Evolutionary conservation across 2,329 filamentous ascomycete species (phyloP), one percentile per base, ranked within the genome.

Genomic region (Coleophoma crateriformis): DNA sequence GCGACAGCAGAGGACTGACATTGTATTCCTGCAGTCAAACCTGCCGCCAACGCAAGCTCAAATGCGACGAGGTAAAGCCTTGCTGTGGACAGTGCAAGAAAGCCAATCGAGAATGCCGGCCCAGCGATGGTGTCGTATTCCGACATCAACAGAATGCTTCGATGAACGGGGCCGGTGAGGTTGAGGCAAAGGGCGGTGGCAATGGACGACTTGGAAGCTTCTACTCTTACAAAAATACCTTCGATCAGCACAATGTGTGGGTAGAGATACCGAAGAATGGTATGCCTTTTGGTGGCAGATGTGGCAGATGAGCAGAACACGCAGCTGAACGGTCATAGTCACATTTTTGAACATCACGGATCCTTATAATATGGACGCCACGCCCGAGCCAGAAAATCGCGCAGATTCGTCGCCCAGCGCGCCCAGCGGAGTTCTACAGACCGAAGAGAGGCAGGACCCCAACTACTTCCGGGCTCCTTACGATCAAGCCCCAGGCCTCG

Each of bases 111-210:
- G 74, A 81, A 64, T 85, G 81, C 64, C 69, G 78, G 42, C 78
- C 78, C 20, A 81, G 77, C 59, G 79, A 80, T 54, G 81, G 79
- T 46, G 76, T 85, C 57, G 78, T 84, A 41, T 86, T 85, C 59
- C 77, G 82, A 49, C 82, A 86, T 64, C 81, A 85, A 60, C 82
- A 85, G 66, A 85, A 85, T 74, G 81, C 81, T 32, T 84, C 80
- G 17, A 82, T 85, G 80, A 85, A 84, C 51, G 74, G 76, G 45
- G 61, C 64, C 35, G 67, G 68, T 13, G 69, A 71, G 41, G 53
- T 33, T 32, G 66, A 66, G 4, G 64, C 63, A 15, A 14, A 27
- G 5, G 63, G 65, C 20, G 69, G 72, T 13, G 57, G 61, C 11
- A 61, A 63, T 50, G 65, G 61, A 13, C 64, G 67, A 40, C 66